Base-by-base conservation (phyloP, 208 protist species). In the Phytomonas sp. region DNA sequence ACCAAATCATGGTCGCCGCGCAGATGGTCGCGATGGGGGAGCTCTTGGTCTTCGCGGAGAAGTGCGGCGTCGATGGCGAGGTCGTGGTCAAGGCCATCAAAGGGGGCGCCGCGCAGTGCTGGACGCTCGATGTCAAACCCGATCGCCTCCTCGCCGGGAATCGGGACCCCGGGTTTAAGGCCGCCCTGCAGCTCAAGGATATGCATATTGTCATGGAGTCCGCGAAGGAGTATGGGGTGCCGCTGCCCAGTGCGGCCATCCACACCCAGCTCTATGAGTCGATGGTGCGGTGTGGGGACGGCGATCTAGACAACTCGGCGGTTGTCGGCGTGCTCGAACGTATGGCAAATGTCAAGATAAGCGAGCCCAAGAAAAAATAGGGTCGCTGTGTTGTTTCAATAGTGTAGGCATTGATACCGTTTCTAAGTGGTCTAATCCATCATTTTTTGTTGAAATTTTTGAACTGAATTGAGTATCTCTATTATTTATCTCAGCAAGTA, bases 1-100 rank as follows among this genome's bases (percentile, higher is more conserved):
- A 99, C 71, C 97, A 99, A 80, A 98, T 98, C 56, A 93, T 97
- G 82, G 94, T 98, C 36, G 91, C 91, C 9, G 88, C 86, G 31
- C 93, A 88, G 75, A 98, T 98, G 93, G 89, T 97, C 28, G 97
- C 95, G 6, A 87, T 99, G 78, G 84, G 82, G 4, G 96, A 99
- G 74, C 96, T 96, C 32, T 81, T 98, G 11, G 81, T 98, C 60
- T 98, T 98, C 51, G 79, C 90, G 4, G 77, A 97, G 78, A 96
- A 96, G 74, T 94, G 88, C 33, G 89, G 90, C 11, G 91, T 97
- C 32, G 79, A 94, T n/a, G 81, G 78, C 8, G 77, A 85, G 56
- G 82, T 83, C 63, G 88, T 96, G 32, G 84, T 97, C 26, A 78
- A 94, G 68, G 94, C 94, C 0, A 89, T 98, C 56, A 89, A 90